These are phyloP conservation scores for Colletotrichum australisinense DNA, from an alignment of 2,329 filamentous ascomycete genomes.

Conservation along the genomic window DNA sequence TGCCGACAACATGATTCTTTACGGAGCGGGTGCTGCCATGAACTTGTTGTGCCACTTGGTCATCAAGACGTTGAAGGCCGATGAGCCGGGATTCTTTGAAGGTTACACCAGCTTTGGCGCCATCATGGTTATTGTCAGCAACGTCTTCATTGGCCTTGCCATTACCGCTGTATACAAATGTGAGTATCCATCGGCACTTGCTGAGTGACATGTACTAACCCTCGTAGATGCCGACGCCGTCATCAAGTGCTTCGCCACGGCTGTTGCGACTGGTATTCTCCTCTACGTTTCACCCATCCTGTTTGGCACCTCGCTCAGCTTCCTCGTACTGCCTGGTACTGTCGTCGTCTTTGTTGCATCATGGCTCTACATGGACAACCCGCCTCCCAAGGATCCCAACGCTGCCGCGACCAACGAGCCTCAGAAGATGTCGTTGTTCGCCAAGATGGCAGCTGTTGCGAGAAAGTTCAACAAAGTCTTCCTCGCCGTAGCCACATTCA, in stretches of 20 bases:
- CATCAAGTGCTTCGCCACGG: constrained; percentile 48
- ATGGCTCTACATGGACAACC: constrained; percentile 45
- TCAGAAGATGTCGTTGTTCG: constrained; percentile 29
- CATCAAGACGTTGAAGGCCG: constrained; percentile 38
- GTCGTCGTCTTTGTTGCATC: constrained; percentile 45
- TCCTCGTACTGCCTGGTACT: constrained; percentile 43
- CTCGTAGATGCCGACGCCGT: constrained; percentile 46
- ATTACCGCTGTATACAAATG: constrained; percentile 49
- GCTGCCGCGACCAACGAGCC: constrained; percentile 20
- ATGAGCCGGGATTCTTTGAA: constrained; percentile 43
- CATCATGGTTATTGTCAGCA: constrained; percentile 46
- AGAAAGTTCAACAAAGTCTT: constrained; percentile 35
- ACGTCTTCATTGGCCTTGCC: constrained; percentile 48
- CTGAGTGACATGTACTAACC: constrained; percentile 4
- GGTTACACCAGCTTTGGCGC: constrained; percentile 42
- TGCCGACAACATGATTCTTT: constrained; percentile 47
- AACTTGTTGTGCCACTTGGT: constrained; percentile 45
- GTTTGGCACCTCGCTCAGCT: constrained; percentile 43
- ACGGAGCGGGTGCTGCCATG: constrained; percentile 42
- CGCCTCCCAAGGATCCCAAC: constrained; percentile 39
- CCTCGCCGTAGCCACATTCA: constrained; percentile 26
- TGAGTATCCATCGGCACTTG: constrained; percentile 25
- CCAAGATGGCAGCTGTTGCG: constrained; percentile 30
- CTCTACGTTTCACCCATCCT: constrained; percentile 45
- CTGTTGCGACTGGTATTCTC: constrained; percentile 45